Evolutionary conservation across 768 basidiomycete genomes (phyloP).

Genomic region (Leccinum incarnatum): DNA sequence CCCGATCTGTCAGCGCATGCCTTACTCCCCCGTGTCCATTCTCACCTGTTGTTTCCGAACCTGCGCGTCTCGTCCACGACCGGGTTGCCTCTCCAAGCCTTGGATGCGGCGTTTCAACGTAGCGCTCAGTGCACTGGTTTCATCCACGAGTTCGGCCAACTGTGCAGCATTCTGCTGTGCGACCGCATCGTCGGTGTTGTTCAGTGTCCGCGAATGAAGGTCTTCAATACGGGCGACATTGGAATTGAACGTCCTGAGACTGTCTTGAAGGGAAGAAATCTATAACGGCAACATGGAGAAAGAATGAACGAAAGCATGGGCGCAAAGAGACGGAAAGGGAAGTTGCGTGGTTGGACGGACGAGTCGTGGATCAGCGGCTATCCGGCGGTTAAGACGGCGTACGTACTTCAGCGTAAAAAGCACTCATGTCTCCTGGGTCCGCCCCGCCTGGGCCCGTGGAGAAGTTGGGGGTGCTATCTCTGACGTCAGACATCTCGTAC

Average conservation of each 20-base stretch:
- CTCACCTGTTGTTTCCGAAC: slow-evolving; percentile 76
- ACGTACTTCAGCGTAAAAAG: slow-evolving; percentile 73
- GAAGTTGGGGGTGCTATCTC: slow-evolving; percentile 53
- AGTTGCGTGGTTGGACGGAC: neutral
- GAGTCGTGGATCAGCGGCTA: neutral
- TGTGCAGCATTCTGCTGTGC: slow-evolving; percentile 59
- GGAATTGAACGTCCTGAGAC: slow-evolving; percentile 60
- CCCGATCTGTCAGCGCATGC: slow-evolving; percentile 16
- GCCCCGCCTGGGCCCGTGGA: slow-evolving; percentile 32
- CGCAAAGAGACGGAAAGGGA: neutral
- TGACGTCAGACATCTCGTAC: slow-evolving; percentile 74
- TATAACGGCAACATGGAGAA: slow-evolving; percentile 25
- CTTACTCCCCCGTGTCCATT: neutral
- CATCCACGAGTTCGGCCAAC: slow-evolving; percentile 65
- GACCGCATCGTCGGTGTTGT: slow-evolving; percentile 69
- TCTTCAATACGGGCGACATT: slow-evolving; percentile 70
- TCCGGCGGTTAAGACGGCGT: neutral
- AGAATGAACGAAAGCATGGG: neutral
- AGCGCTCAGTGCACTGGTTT: slow-evolving; percentile 69
- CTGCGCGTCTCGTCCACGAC: slow-evolving; percentile 62
- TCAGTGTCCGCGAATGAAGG: slow-evolving; percentile 70
- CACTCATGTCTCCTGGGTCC: slow-evolving; percentile 60
- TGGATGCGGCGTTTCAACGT: slow-evolving; percentile 73
- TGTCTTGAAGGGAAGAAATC: slow-evolving; percentile 77
- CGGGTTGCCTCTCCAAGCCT: slow-evolving; percentile 63